Evolutionary conservation across 1,284 basidiomycete species (phyloP).

Genomic region (Heterobasidion annosum): DNA sequence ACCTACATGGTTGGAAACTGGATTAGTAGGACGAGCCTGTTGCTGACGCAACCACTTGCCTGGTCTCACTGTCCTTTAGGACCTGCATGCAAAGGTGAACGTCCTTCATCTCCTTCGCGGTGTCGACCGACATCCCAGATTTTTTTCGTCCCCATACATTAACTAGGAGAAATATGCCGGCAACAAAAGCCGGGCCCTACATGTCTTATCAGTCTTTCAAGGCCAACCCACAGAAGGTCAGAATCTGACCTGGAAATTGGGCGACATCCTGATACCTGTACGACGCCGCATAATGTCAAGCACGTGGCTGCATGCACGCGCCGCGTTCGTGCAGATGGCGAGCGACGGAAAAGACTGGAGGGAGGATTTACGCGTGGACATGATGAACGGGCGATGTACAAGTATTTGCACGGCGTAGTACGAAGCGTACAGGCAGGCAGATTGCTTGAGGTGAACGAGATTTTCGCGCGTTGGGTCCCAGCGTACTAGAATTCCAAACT

Average conservation of each 20-base stretch:
- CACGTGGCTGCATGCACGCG: slow-evolving; percentile 46
- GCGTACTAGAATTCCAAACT: slow-evolving; percentile 21
- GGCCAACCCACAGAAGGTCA: background rate
- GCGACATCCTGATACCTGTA: slow-evolving; percentile 13
- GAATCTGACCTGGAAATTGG: slow-evolving; percentile 16
- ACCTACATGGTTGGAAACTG: background rate
- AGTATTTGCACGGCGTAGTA: slow-evolving; percentile 50
- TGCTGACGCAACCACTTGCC: background rate
- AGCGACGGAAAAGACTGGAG: slow-evolving; percentile 41
- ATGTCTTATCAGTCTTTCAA: background rate
- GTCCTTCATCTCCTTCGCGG: slow-evolving; percentile 57
- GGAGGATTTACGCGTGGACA: slow-evolving; percentile 31
- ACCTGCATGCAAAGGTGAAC: slow-evolving; percentile 64
- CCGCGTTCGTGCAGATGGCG: slow-evolving; percentile 54
- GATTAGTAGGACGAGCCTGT: background rate
- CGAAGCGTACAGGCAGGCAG: slow-evolving; percentile 39
- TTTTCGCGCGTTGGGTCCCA: slow-evolving; percentile 45
- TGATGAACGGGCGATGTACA: slow-evolving; percentile 56
- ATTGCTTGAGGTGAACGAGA: slow-evolving; percentile 39
- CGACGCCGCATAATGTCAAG: slow-evolving; percentile 29
- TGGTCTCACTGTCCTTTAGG: background rate
- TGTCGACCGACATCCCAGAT: slow-evolving; percentile 42
- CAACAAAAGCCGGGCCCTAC: slow-evolving; percentile 44
- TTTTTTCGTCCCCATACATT: slow-evolving; percentile 68
- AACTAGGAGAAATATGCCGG: slow-evolving; percentile 61